Conservation (phyloP, 352 stramenopile species). For the Phytophthora boehmeriae region DNA sequence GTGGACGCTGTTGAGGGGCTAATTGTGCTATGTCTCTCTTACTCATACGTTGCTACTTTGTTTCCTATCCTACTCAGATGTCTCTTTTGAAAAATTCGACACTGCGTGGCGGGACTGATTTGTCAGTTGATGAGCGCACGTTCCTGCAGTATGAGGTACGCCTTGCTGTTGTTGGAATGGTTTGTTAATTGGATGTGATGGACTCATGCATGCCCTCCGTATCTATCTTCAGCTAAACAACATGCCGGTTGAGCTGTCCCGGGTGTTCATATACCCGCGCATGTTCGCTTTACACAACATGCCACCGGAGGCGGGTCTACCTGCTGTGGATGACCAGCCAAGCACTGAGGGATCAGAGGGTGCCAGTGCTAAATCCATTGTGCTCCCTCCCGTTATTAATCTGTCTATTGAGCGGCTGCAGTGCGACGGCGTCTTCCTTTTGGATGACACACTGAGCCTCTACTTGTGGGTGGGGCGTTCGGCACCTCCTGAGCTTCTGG, state of each 20-base stretch:
- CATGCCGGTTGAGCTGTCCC: slow-evolving; percentile 93
- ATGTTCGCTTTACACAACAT: slow-evolving; percentile 97
- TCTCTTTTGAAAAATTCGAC: slow-evolving; percentile 97
- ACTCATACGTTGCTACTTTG: slow-evolving; percentile 9
- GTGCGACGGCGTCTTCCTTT: slow-evolving; percentile 95
- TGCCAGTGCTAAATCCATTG: slow-evolving; percentile 50
- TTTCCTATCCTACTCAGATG: slow-evolving; percentile 71
- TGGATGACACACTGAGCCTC: slow-evolving; percentile 96
- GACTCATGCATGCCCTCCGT: slow-evolving; percentile 14
- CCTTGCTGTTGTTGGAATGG: neutral
- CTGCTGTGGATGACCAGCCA: slow-evolving; percentile 52
- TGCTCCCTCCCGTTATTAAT: slow-evolving; percentile 93
- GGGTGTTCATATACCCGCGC: slow-evolving; percentile 96
- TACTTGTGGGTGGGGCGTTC: slow-evolving; percentile 97
- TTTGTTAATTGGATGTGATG: slow-evolving; percentile 4
- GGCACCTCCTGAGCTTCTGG: slow-evolving; percentile 85
- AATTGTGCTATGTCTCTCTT: slow-evolving; percentile 2
- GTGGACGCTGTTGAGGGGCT: slow-evolving; percentile 20
- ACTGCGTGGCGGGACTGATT: slow-evolving; percentile 96
- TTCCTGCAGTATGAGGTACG: slow-evolving; percentile 90
- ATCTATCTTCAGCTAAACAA: slow-evolving; percentile 80
- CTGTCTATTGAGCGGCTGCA: slow-evolving; percentile 94
- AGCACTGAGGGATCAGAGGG: slow-evolving; percentile 18
- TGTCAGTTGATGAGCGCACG: slow-evolving; percentile 96
- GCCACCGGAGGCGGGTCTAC: slow-evolving; percentile 84